A percentile compares a stretch with the other conserved stretches of the same genome.
These are phyloP conservation scores for Myrmaecium sp. DNA, from an alignment of 2,329 filamentous ascomycete species.

Conservation along the genomic window DNA sequence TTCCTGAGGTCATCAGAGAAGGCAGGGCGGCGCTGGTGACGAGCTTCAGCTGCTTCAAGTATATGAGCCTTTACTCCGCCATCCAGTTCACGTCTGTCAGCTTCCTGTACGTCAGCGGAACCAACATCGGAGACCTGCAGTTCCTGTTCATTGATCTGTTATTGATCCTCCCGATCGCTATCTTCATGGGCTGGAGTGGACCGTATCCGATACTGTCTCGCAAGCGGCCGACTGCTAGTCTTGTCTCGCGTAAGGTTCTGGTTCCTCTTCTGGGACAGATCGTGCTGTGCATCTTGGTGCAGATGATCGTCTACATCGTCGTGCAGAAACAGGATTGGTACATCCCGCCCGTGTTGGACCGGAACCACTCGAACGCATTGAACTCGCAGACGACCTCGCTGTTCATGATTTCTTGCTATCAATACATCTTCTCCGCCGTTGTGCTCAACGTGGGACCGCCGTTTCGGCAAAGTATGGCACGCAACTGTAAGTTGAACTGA, in stretches of 20 bases:
- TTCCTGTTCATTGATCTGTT: constrained; percentile 90
- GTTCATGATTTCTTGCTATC: constrained; percentile 81
- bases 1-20: constrained; percentile 82
- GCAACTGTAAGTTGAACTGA: constrained; percentile 48
- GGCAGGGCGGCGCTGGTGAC: constrained; percentile 91
- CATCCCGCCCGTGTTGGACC: constrained; percentile 59
- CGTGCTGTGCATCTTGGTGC: constrained; percentile 57
- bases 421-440: constrained; percentile 82
- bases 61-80: constrained; percentile 98
- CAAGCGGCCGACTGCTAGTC: constrained; percentile 79
- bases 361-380: constrained; percentile 64
- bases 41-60: constrained; percentile 98
- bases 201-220: constrained; percentile 59
- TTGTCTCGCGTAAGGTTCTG: constrained; percentile 85
- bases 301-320: constrained; percentile 54
- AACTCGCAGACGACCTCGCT: constrained; percentile 90
- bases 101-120: constrained; percentile 86
- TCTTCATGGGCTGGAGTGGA: constrained; percentile 97
- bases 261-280: constrained; percentile 84
- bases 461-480: constrained; percentile 62
- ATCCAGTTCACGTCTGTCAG: constrained; percentile 97
- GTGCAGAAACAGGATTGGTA: constrained; percentile 75
- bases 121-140: constrained; percentile 93
- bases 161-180: constrained; percentile 86
- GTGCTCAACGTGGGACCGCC: constrained; percentile 83